A percentile compares a stretch with the other conserved stretches of the same genome.
These are phyloP conservation scores for Aureobasidium uvarum DNA, from an alignment of 2,329 filamentous ascomycete species.

Conservation along the genomic window DNA sequence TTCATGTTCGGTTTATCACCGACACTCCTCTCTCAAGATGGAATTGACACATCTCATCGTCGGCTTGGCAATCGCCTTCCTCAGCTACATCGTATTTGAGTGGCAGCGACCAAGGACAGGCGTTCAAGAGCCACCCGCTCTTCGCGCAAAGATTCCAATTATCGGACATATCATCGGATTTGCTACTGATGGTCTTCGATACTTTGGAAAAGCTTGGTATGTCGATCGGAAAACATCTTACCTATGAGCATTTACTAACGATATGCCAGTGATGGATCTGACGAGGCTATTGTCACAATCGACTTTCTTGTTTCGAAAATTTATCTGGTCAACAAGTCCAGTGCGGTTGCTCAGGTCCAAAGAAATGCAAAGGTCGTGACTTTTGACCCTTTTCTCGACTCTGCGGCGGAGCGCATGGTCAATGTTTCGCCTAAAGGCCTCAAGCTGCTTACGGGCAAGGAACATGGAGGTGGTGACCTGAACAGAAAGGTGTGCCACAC, in stretches of 20 bases:
- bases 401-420: conserved; percentile 43
- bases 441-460: conserved; percentile 33
- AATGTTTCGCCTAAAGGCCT: conserved; percentile 38
- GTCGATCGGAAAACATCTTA: not conserved
- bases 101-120: not conserved
- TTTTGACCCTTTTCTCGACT: conserved; percentile 45
- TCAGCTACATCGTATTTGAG: conserved; percentile 14
- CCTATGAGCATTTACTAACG: not conserved
- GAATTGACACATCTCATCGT: conserved; percentile 11
- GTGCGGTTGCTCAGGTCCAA: conserved; percentile 42
- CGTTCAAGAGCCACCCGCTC: conserved; percentile 11
- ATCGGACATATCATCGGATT: conserved; percentile 22
- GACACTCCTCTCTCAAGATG: not conserved
- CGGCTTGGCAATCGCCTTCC: conserved; percentile 11
- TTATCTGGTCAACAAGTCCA: conserved; percentile 20
- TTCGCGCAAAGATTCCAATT: conserved; percentile 2
- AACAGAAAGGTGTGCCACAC: not conserved
- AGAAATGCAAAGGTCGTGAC: conserved; percentile 43
- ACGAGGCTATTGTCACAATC: conserved; percentile 13
- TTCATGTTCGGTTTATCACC: not conserved
- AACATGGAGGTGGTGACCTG: conserved; percentile 7
- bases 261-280: not conserved
- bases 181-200: conserved; percentile 2
- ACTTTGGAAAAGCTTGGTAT: conserved; percentile 16
- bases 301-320: conserved; percentile 7